A percentile compares a stretch with the other conserved stretches of the same genome.
Conservation (phyloP, 805 yeast genomes). For the Saccharomycopsis javanensis region DNA sequence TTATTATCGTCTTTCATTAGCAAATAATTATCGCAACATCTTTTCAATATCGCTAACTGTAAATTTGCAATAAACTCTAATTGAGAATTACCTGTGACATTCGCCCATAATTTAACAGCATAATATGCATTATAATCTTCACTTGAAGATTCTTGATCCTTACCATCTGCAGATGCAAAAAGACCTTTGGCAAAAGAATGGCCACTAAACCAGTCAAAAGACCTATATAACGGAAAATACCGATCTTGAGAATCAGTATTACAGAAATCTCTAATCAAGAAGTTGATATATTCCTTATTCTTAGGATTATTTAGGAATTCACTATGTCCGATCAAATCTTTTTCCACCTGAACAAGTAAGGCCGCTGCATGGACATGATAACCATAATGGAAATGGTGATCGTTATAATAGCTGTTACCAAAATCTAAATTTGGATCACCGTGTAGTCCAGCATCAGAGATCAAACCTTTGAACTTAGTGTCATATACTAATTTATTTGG, state of each 20-base stretch:
- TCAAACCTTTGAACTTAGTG: constrained; percentile 64
- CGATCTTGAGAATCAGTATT: constrained; percentile 46
- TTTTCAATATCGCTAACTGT: constrained; percentile 49
- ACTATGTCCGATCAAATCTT: constrained; percentile 41
- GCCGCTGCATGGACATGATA: constrained; percentile 68
- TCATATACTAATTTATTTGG: constrained; percentile 70
- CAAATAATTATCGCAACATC: constrained; percentile 35
- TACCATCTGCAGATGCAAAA: constrained; percentile 62
- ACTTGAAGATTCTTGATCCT: constrained; percentile 64
- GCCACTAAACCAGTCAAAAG: constrained; percentile 69
- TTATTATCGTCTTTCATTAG: constrained; percentile 43
- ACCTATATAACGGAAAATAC: constrained; percentile 55
- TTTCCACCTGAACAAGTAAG: constrained; percentile 47
- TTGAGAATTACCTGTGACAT: constrained; percentile 40
- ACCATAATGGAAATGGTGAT: constrained; percentile 71
- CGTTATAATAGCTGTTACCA: constrained; percentile 63
- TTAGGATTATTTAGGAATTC: constrained; percentile 26
- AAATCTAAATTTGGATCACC: constrained; percentile 49
- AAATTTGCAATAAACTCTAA: constrained; percentile 48
- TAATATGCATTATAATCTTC: constrained; percentile 68
- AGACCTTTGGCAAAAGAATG: constrained; percentile 76
- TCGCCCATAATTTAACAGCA: constrained; percentile 59
- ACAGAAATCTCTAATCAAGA: constrained; percentile 58
- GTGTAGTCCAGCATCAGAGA: constrained; percentile 54
- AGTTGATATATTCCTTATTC: constrained; percentile 42